Base-by-base conservation (phyloP, 1,284 basidiomycete genomes). In the Fomitopsis schrenkii region DNA sequence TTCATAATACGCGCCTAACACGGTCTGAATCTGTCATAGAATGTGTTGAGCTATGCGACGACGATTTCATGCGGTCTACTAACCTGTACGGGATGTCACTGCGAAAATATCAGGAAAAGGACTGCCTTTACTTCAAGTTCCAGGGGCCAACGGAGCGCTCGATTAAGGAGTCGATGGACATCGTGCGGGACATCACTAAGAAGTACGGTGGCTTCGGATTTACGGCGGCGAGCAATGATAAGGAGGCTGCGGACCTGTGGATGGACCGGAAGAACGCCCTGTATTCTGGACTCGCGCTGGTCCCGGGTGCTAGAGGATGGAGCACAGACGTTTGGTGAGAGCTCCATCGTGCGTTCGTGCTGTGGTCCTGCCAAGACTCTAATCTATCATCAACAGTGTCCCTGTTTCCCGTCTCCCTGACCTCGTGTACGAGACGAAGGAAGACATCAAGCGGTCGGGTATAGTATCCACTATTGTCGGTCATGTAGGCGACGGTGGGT, bases 101-200 rank as follows among this genome's bases (percentile, higher is more conserved):
- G 9, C 83, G 80, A 28, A 81, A 80, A 63, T 94, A 87, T 77
- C 84, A 85, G 0, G 87, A 87, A 64, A 80, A 80, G 57, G 91
- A 94, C 69, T 85, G 84, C 35, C 79, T 96, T 14, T 95, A 94
- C 79, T 89, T 96, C 82, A 96, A 96, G 74, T 88, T 96, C 70
- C 92, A 94, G 72, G 93, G 91, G 5, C 79, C 83, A 28, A 83
- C 87, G 1, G 73, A 79, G 3, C 77, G 77, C 4, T 80, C 88
- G 4, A 82, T 93, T 62, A 70, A 79, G 10, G 88, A 93, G 66
- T 86, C 88, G 0, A 85, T 88, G 1, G 77, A 77, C 22, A 79
- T 85, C 12, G 87, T 87, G 44, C 73, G 83, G 64, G 72, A 76
- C 35, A 80, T 94, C 58, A 74, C 84, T 4, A 78, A 82, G 68